Evolutionary conservation across 2,329 filamentous ascomycete species (phyloP).

Genomic region (Geosmithia flava): DNA sequence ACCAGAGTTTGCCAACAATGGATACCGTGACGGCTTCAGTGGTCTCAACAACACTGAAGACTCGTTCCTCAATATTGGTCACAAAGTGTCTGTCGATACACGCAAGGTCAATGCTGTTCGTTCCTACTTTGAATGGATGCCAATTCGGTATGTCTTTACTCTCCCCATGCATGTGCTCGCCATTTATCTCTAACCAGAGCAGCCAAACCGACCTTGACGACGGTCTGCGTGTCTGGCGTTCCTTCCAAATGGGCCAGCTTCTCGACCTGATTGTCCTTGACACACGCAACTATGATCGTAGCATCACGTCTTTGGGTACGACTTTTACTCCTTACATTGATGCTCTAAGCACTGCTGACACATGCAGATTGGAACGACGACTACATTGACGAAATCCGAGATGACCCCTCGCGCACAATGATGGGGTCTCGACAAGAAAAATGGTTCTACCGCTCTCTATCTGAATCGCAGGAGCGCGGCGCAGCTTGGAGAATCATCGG

Average conservation of each 20-base stretch:
- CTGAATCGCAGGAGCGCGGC: slow-evolving; percentile 46
- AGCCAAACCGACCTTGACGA: slow-evolving; percentile 56
- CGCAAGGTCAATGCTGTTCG: slow-evolving; percentile 63
- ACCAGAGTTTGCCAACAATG: slow-evolving; percentile 47
- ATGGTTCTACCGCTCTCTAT: slow-evolving; percentile 56
- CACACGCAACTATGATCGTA: slow-evolving; percentile 56
- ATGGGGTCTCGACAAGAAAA: slow-evolving; percentile 64
- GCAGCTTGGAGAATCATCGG: slow-evolving; percentile 61
- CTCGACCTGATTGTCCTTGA: slow-evolving; percentile 59
- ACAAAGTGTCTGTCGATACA: slow-evolving; percentile 52
- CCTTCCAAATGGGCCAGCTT: slow-evolving; percentile 52
- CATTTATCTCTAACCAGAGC: neutral
- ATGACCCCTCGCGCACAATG: slow-evolving; percentile 54
- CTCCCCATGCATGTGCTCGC: neutral
- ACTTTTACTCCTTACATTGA: neutral
- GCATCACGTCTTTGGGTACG: slow-evolving; percentile 36
- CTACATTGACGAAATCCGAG: slow-evolving; percentile 47
- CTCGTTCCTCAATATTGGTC: slow-evolving; percentile 45
- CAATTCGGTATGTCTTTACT: slow-evolving; percentile 12
- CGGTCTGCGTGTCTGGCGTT: slow-evolving; percentile 55
- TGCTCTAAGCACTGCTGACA: slow-evolving; percentile 2
- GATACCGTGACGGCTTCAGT: slow-evolving; percentile 48
- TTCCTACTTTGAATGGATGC: slow-evolving; percentile 53
- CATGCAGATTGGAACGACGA: slow-evolving; percentile 38
- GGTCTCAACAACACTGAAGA: slow-evolving; percentile 54